These are phyloP conservation scores for Fraxinus platypoda DNA, from an alignment of 305 asterid genomes.

Conservation along the genomic window DNA sequence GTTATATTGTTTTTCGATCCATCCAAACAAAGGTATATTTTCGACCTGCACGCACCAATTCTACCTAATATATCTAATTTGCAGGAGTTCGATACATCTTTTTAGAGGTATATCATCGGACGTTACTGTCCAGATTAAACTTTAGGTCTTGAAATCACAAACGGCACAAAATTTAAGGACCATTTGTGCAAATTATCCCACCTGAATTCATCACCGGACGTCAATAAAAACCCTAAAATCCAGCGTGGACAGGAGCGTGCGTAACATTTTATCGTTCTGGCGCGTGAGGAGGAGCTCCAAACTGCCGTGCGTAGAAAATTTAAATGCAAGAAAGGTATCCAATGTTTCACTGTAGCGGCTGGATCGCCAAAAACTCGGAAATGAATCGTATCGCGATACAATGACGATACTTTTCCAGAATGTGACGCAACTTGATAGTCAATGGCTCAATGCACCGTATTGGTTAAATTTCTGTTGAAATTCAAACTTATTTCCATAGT, in stretches of 20 bases:
- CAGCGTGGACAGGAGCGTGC: slow-evolving; percentile 13
- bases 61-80: background rate
- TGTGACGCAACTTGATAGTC: background rate
- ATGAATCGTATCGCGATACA: slow-evolving; percentile 6
- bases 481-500: too few relatives aligned
- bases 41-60: background rate
- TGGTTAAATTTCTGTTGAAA: too few relatives aligned
- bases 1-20: too few relatives aligned
- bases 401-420: background rate
- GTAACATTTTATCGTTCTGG: background rate
- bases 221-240: too few relatives aligned
- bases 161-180: too few relatives aligned
- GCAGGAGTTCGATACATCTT: background rate
- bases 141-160: too few relatives aligned
- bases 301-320: background rate
- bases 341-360: slow-evolving; percentile 18
- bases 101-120: too few relatives aligned
- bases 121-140: too few relatives aligned
- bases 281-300: background rate
- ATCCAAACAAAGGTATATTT: too few relatives aligned
- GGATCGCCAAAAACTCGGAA: slow-evolving; percentile 1
- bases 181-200: background rate
- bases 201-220: background rate
- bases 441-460: background rate
- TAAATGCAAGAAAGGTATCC: slow-evolving; percentile 25